Evolutionary conservation across 164 flowering plant species (phyloP).

Genomic region (Malania oleifera): DNA sequence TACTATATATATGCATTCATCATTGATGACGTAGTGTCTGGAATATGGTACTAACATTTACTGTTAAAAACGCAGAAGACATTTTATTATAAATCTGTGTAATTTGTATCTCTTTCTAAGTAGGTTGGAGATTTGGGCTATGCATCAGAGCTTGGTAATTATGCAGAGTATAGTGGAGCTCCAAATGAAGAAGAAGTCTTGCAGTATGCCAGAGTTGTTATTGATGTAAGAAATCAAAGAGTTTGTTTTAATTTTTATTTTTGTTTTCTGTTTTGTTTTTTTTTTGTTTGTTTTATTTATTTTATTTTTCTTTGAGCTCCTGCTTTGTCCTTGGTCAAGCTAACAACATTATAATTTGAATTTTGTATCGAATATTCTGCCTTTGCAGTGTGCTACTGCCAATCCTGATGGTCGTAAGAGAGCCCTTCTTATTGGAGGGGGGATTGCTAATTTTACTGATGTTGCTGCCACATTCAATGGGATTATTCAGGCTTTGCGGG

Average conservation of each 20-base stretch:
- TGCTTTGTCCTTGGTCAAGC: neutral
- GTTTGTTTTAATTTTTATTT: no score
- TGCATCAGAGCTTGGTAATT: slow-evolving; percentile 88
- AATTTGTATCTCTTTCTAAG: slow-evolving; percentile 1
- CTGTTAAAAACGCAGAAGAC: no score
- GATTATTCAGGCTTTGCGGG: slow-evolving; percentile 67
- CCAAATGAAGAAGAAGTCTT: slow-evolving; percentile 94
- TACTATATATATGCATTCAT: no score
- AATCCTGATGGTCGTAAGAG: slow-evolving; percentile 85
- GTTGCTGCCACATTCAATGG: slow-evolving; percentile 92
- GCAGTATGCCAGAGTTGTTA: slow-evolving; percentile 88
- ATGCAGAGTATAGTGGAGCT: slow-evolving; percentile 96
- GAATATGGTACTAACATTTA: no score
- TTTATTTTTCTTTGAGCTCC: neutral
- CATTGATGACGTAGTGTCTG: no score
- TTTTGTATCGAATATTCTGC: slow-evolving; percentile 1
- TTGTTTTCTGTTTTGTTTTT: no score
- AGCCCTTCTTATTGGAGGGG: slow-evolving; percentile 88
- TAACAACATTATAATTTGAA: neutral
- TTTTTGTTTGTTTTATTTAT: no score
- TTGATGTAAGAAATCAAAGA: slow-evolving; percentile 54
- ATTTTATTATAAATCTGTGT: neutral
- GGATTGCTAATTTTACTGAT: slow-evolving; percentile 91
- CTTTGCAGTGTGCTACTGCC: slow-evolving; percentile 69
- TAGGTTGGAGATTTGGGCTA: slow-evolving; percentile 93